phyloP scores from a whole-genome alignment of 1,284 basidiomycete genomes.

The Macrocystidia cucumis region DNA sequence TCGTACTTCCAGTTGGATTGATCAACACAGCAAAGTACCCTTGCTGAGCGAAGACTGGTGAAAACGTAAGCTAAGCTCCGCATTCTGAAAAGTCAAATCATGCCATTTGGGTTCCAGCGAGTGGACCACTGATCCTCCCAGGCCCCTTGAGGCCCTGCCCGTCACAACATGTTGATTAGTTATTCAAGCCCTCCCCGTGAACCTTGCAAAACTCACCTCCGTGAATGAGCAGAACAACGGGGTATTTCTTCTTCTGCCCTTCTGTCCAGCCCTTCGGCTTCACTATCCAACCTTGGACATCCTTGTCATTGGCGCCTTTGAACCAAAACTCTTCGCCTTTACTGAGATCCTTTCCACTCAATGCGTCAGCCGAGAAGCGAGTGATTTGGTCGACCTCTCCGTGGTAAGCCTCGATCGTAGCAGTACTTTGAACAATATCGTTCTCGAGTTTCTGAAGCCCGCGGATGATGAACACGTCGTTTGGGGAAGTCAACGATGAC shows the following conservation, averaged over 20 bases:
- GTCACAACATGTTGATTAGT: background rate
- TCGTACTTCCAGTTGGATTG: slow-evolving; percentile 86
- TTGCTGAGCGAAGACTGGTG: slow-evolving; percentile 66
- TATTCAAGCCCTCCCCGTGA: slow-evolving; percentile 4
- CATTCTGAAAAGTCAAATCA: slow-evolving; percentile 6
- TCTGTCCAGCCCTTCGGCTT: slow-evolving; percentile 71
- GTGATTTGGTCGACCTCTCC: slow-evolving; percentile 47
- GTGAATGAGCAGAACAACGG: slow-evolving; percentile 67
- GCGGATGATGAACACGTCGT: slow-evolving; percentile 61
- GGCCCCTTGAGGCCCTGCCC: slow-evolving; percentile 66
- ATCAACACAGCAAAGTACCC: slow-evolving; percentile 82
- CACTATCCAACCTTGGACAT: slow-evolving; percentile 78
- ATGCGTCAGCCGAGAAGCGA: slow-evolving; percentile 44
- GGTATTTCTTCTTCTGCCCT: slow-evolving; percentile 68
- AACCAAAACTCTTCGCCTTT: slow-evolving; percentile 81
- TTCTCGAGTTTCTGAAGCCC: slow-evolving; percentile 33
- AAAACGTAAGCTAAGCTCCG: background rate
- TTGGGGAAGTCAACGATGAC: slow-evolving; percentile 66
- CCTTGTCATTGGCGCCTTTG: slow-evolving; percentile 61
- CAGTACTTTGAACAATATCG: slow-evolving; percentile 25
- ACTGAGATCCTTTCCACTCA: slow-evolving; percentile 51
- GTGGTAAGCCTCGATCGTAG: slow-evolving; percentile 17
- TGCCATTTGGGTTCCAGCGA: slow-evolving; percentile 83
- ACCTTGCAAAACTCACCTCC: slow-evolving; percentile 37
- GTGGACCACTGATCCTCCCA: slow-evolving; percentile 84